Evolutionary conservation across 495 filamentous ascomycete genomes (phyloP).

Genomic region (Xylaria palmicola): DNA sequence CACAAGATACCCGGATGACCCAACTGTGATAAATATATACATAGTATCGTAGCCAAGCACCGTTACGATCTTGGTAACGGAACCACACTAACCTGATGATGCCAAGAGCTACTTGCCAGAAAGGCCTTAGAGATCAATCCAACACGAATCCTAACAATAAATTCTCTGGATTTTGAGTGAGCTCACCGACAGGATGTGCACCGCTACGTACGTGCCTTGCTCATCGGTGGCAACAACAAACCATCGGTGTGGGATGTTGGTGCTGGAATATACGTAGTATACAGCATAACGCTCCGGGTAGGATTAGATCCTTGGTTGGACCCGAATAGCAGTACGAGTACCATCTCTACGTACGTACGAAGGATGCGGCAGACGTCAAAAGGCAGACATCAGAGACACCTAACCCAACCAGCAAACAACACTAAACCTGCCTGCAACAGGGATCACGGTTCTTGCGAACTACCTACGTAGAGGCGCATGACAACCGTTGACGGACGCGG

Average conservation of each 20-base stretch:
- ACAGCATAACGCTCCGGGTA: neutral
- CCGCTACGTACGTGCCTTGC: neutral
- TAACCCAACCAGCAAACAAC: conserved; percentile 4
- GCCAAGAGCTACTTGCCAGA: neutral
- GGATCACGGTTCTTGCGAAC: neutral
- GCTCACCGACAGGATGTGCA: neutral
- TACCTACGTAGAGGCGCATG: neutral
- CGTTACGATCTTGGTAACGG: neutral
- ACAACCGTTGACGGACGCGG: neutral
- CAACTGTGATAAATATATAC: neutral
- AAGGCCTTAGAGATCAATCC: conserved; percentile 1
- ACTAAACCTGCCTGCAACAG: neutral
- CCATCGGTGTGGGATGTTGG: neutral
- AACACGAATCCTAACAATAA: neutral
- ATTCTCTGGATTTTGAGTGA: neutral
- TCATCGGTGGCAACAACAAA: conserved; percentile 2
- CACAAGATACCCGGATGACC: neutral
- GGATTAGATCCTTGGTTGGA: neutral
- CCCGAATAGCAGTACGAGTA: neutral
- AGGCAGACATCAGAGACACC: neutral
- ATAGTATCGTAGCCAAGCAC: conserved; percentile 3
- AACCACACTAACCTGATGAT: neutral
- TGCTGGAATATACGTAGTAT: neutral
- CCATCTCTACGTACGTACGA: neutral
- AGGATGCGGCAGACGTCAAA: neutral